Evolutionary conservation across 768 basidiomycete genomes (phyloP), one percentile per base, ranked within the genome.

Genomic region (Suillus discolor): DNA sequence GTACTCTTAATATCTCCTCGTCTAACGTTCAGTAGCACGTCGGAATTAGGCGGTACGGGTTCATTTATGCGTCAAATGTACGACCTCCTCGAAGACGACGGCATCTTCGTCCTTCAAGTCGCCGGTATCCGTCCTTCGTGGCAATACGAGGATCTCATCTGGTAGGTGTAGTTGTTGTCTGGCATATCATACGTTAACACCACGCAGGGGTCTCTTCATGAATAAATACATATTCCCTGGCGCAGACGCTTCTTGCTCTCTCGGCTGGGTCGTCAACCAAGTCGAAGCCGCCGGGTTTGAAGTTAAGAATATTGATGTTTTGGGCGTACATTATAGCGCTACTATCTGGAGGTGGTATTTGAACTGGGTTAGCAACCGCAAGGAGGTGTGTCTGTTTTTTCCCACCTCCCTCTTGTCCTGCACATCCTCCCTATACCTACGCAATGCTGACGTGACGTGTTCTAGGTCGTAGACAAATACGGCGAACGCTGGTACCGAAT

Each of bases 161-260:
- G 97, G 95, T 90, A 71, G 45, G 79, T 76, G 13, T 62, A 61
- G 61, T 6, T 38, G 20, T 15, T 20, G 23, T 4, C 6, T 36
- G 7, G 2, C 34, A 1, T 47, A 7, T 4, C 15, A 1, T 38
- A 64, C 67, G n/a, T 70, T 64, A 0, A 20, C 23, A 1, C 23
- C 5, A n/a, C 36, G 6, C 47, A 92, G 91, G 93, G 96, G 95
- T 69, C 84, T 96, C 28, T 97, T 96, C 83, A 96, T 96, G 94
- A 96, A 93, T 87, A 96, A 96, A 74, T 99, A 99, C 70, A 81
- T 99, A 75, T 99, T 99, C 90, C 97, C 97, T 54, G 97, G 97
- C 74, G 97, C 97, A 4, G 97, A 99, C 72, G 97, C 97, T 0
- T 94, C 91, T 3, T 94, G 94, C 77, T 93, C 96, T 23, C 89